Evolutionary conservation across 768 basidiomycete species (phyloP).

Genomic region (Candolleomyces efflorescens): DNA sequence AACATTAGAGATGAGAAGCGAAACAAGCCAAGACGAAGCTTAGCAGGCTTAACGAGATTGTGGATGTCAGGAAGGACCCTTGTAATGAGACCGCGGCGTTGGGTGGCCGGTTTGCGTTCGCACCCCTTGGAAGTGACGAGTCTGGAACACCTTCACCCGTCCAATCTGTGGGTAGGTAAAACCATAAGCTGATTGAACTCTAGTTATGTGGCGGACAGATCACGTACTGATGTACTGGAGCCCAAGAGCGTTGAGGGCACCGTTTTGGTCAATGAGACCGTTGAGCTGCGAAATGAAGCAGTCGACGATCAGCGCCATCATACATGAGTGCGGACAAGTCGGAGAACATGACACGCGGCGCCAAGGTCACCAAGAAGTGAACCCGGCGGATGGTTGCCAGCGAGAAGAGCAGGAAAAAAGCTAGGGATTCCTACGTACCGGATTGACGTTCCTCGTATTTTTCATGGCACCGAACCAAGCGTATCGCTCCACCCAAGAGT

Average conservation of each 20-base stretch:
- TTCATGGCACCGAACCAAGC: conserved; percentile 59
- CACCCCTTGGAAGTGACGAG: not conserved
- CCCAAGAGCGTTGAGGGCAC: not conserved
- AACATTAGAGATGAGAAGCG: not conserved
- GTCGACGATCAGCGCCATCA: too few species aligned
- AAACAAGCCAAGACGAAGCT: not conserved
- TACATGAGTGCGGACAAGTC: too few species aligned
- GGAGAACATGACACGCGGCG: too few species aligned
- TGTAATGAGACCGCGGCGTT: not conserved
- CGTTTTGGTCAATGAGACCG: not conserved
- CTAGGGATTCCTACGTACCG: conserved; percentile 25
- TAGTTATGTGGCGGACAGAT: too few species aligned
- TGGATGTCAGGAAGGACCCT: not conserved
- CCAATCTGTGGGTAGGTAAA: not conserved
- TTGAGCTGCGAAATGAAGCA: not conserved
- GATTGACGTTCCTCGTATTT: conserved; percentile 44
- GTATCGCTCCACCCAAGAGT: conserved; percentile 53
- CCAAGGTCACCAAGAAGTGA: too few species aligned
- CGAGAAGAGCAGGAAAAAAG: too few species aligned
- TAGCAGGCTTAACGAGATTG: not conserved
- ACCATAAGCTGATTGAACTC: not conserved
- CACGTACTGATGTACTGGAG: conserved; percentile 1
- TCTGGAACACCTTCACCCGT: not conserved
- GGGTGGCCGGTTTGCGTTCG: not conserved
- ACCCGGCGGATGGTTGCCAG: too few species aligned